Evolutionary conservation across 495 filamentous ascomycete species (phyloP).

Genomic region (Articulospora tetracladia): DNA sequence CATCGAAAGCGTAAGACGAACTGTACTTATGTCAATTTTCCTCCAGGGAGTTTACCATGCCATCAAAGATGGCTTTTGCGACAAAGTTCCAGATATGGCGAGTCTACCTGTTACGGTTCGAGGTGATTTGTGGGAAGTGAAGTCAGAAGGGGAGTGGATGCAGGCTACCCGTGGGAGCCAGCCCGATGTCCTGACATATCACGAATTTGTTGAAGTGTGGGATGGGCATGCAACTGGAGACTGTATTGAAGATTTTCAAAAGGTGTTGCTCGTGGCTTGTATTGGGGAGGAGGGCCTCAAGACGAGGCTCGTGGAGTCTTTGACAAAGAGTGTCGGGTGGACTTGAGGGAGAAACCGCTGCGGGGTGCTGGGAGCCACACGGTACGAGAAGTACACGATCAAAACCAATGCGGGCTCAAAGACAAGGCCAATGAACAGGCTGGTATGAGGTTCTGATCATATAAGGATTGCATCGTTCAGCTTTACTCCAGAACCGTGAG

Average conservation of each 20-base stretch:
- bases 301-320: neutral
- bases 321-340: neutral
- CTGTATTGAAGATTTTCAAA: neutral
- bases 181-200: neutral
- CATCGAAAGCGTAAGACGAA: slow-evolving; percentile 13
- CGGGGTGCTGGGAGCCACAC: too few relatives aligned
- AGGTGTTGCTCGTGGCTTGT: neutral
- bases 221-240: neutral
- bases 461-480: too few relatives aligned
- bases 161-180: neutral
- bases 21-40: slow-evolving; percentile 10
- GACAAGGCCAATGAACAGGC: too few relatives aligned
- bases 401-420: too few relatives aligned
- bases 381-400: too few relatives aligned
- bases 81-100: slow-evolving; percentile 5
- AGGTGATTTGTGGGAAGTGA: neutral
- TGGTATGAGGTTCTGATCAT: too few relatives aligned
- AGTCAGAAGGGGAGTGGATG: neutral
- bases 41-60: neutral
- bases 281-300: neutral
- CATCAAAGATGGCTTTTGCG: slow-evolving; percentile 2
- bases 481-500: too few relatives aligned
- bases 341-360: neutral
- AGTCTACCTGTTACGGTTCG: slow-evolving; percentile 8
- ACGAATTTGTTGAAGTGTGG: neutral